phyloP scores from a whole-genome alignment of 495 filamentous ascomycete genomes.

The Aspergillus coremiiformis region DNA sequence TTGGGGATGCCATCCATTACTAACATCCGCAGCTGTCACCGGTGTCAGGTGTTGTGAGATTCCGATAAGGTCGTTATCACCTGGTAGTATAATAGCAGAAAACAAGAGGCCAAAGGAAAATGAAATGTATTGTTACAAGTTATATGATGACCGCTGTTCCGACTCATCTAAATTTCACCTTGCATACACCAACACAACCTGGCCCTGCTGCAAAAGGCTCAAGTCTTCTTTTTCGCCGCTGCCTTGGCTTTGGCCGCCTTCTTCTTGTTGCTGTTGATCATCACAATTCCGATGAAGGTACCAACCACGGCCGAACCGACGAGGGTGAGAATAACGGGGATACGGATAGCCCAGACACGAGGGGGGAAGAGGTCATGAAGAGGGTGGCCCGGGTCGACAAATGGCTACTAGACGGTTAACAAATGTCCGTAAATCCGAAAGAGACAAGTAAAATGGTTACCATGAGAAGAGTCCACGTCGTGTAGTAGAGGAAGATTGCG shows the following conservation, averaged over 20 bases:
- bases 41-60: too few species aligned
- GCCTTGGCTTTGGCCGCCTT: slow-evolving; percentile 89
- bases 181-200: background rate
- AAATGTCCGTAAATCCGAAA: slow-evolving; percentile 1
- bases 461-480: slow-evolving; percentile 95
- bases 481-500: slow-evolving; percentile 97
- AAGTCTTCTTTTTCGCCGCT: slow-evolving; percentile 59
- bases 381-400: slow-evolving; percentile 89
- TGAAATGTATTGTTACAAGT: background rate
- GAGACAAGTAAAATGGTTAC: slow-evolving; percentile 40
- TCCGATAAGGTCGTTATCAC: too few species aligned
- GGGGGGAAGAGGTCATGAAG: slow-evolving; percentile 94
- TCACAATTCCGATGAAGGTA: slow-evolving; percentile 91
- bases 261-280: slow-evolving; percentile 98
- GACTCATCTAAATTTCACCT: background rate
- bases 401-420: slow-evolving; percentile 55
- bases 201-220: too few species aligned
- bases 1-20: too few species aligned
- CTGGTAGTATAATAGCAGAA: background rate
- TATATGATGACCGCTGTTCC: background rate
- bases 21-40: too few species aligned
- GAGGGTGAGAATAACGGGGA: slow-evolving; percentile 92
- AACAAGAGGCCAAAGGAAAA: background rate
- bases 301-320: slow-evolving; percentile 91
- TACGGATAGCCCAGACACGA: slow-evolving; percentile 96